Evolutionary conservation across 1,284 basidiomycete species (phyloP).

Genomic region (Microbotryum saponariae): DNA sequence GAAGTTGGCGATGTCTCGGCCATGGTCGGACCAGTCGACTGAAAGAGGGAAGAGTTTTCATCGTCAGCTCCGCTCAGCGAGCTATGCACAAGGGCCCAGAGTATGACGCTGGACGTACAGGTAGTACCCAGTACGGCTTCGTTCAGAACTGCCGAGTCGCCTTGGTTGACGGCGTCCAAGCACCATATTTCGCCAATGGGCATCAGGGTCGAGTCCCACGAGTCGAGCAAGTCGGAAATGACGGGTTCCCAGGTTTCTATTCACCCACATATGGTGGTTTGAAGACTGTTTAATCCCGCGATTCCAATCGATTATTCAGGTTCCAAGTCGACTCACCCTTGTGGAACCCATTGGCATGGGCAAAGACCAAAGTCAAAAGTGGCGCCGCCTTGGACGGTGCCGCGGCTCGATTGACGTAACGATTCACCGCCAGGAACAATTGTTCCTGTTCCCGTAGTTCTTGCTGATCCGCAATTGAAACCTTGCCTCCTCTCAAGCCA

Average conservation of each 20-base stretch:
- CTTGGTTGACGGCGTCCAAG: conserved; percentile 68
- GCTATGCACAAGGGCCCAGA: background rate
- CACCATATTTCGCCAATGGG: conserved; percentile 67
- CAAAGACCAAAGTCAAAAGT: conserved; percentile 58
- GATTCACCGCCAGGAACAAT: conserved; percentile 20
- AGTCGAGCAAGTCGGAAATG: conserved; percentile 46
- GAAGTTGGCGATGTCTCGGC: conserved; percentile 66
- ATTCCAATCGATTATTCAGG: too few relatives aligned
- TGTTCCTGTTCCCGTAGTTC: conserved; percentile 23
- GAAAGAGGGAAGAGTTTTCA: background rate
- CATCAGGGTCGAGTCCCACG: conserved; percentile 10
- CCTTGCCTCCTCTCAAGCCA: background rate
- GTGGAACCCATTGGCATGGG: conserved; percentile 72
- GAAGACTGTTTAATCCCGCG: too few relatives aligned
- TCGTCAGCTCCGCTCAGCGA: background rate
- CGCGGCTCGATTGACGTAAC: conserved; percentile 7
- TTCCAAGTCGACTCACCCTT: conserved; percentile 51
- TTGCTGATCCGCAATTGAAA: background rate
- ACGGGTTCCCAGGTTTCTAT: conserved; percentile 60
- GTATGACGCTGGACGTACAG: conserved; percentile 45
- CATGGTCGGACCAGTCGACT: conserved; percentile 64
- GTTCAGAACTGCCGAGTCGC: conserved; percentile 64
- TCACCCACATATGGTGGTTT: background rate
- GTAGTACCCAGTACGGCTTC: conserved; percentile 49
- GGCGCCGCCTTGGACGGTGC: background rate